Base-by-base conservation (phyloP, 306 rosid genomes). In the Lathyrus tuberosus region DNA sequence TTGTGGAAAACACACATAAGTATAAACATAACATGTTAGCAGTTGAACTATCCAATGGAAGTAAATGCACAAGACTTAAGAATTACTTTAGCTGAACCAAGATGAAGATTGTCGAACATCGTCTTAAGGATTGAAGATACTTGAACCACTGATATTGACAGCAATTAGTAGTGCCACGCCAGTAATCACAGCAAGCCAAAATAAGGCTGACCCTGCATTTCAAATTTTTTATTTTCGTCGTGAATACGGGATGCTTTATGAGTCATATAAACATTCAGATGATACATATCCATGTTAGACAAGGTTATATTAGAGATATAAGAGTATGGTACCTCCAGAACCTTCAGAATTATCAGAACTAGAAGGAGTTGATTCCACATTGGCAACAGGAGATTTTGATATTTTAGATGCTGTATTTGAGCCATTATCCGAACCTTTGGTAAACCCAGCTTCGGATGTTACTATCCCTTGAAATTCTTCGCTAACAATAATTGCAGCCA, bases 391-490 rank as follows among this genome's bases (percentile, higher is more conserved):
- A 30, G 88, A 69, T 72, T 78, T 80, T 67, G 86, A 64, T 24
- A 41, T 66, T 59, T 80, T 81, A 8, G 89, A 17, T 18, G 82
- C 85, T 56, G 51, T 24, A 61, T 51, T 80, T 52, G 80, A 66
- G 78, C 62, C 73, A 78, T 87, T 90, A 62, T 86, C 86, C 20
- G 11, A 77, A 80, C 41, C 56, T 82, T 83, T 95, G 56, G 74
- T 49, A 71, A 65, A 72, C 47, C 91, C 87, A 0, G 89, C 58
- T 64, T 95, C 99, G 17, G 96, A 89, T 43, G 99, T 89, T 63
- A 95, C 97, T 68, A 95, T 95, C 56, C 99, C 97, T 84, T 79
- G 92, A 81, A 95, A 95, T 78, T 95, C 97, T 83, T 95, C 99
- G 4, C 99, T 95, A 57, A 91, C 96, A 65, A 95, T 89, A 62